Base-by-base conservation (phyloP, 2,329 filamentous ascomycete genomes). In the Sporothrix pallida region DNA sequence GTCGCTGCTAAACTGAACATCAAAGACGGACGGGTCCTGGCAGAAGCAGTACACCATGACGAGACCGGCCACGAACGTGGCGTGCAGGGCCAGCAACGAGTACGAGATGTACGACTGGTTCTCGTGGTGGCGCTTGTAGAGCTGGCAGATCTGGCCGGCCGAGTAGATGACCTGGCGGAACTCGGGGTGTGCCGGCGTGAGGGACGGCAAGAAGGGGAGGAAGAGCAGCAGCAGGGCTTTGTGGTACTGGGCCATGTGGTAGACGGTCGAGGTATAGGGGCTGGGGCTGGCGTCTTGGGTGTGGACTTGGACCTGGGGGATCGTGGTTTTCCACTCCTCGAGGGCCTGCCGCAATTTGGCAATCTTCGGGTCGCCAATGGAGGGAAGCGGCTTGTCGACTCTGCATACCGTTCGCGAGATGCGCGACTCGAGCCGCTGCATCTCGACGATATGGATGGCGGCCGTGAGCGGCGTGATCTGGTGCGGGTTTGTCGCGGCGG, bases 101-200 rank as follows among this genome's bases (percentile, higher is more conserved):
- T 65, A 72, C 2, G 70, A 72, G 26, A 72, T 63, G n/a, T 72
- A 72, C 6, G 70, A 67, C 60, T 72, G 70, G 44, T 72, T 72
- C 42, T 72, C 70, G 48, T 72, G 70, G n/a, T 65, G 60, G 26
- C 70, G 70, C 50, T 72, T 72, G 70, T 72, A 72, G 6, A 72
- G 70, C 70, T 72, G 70, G 48, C 70, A 72, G 31, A 72, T 67
- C 48, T 72, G 70, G n/a, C 70, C 70, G 3, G 70, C 70, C 17
- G 70, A 72, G 60, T 52, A 72, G 10, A 46, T 65, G 23, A 72
- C 56, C 31, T 67, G 58, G 9, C 70, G 70, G 17, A 72, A 72
- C 13, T 72, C 56, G 13, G 70, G 46, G n/a, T 72, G 60, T 4
- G 58, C 58, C 8, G 70, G 70, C 2, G 70, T 72, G n/a, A 72